Evolutionary conservation across 495 filamentous ascomycete species (phyloP), one percentile per base, ranked within the genome.

Genomic region (Pyrenopolyporus hunteri): DNA sequence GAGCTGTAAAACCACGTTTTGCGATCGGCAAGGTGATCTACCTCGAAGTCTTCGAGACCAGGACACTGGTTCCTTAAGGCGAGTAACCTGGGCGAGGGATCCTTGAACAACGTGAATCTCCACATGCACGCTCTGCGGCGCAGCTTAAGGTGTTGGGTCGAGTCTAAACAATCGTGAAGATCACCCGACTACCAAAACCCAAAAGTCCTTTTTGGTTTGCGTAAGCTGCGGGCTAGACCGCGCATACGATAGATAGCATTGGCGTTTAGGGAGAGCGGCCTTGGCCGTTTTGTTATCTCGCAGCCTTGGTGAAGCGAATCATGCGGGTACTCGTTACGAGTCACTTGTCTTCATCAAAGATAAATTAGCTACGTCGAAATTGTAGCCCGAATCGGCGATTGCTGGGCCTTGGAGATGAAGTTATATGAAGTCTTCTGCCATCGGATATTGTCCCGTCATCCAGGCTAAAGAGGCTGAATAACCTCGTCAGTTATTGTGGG

Each of bases 391-490:
- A 57, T 31, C 33, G 43, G 49, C 46, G 36, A 60, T 51, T 60
- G 50, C 19, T 56, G 49, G 50, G 50, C 14, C 59, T 51, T 43
- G 32, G 64, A 70, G 67, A 70, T 70, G 67, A 67, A 70, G 50
- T 70, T 67, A 64, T 56, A 70, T 70, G 67, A 67, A 64, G 45
- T 55, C 56, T 48, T 26, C 35, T 62, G 59, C 53, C 40, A 57
- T 70, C 64, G 45, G 53, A 67, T 64, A 70, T 67, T 57, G 59
- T 56, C 46, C 54, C 51, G 58, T 47, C 35, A 19, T 64, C 63
- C 62, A 69, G 62, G 66, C 66, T 69, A 70, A 67, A 62, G 59
- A 67, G 67, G 63, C 67, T 67, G 46, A 67, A 70, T 67, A 51
- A 48, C 58, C 63, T 63, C 63, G 51, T 62, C 32, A 49, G 32